Percentiles rank a stretch among this genome's conserved stretches.
Conservation (phyloP, 148 eudicot species). For the Fagopyrum esculentum region DNA sequence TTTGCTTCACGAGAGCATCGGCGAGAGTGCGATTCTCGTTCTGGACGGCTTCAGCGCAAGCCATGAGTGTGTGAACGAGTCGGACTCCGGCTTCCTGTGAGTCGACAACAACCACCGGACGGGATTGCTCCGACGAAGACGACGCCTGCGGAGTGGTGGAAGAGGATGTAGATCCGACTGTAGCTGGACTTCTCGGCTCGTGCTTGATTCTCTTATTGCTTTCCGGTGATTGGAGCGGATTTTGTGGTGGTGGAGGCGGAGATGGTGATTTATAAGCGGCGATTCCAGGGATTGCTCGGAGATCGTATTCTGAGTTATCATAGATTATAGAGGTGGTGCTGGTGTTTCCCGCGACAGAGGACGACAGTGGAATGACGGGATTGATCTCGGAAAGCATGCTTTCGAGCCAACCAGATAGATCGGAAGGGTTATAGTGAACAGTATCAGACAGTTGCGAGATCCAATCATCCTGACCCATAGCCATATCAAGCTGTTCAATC, state of each 20-base stretch:
- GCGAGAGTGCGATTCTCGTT: constrained; percentile 42
- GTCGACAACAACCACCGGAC: constrained; percentile 56
- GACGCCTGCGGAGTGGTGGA: not conserved
- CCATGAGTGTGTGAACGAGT: constrained; percentile 77
- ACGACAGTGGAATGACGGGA: not conserved
- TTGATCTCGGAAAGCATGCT: constrained; percentile 62
- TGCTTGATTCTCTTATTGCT: constrained; percentile 11
- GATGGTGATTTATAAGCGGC: constrained; percentile 32
- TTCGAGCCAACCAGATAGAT: constrained; percentile 70
- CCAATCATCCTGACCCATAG: constrained; percentile 51
- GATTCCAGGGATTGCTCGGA: constrained; percentile 80
- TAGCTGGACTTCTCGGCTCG: not conserved
- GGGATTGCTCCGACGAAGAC: constrained; percentile 6
- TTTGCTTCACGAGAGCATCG: constrained; percentile 63
- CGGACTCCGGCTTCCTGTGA: constrained; percentile 74
- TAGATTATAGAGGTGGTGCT: constrained; percentile 7
- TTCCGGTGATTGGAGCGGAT: not conserved
- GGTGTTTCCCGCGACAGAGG: not conserved
- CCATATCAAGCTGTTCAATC: constrained; percentile 65
- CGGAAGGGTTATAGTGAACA: constrained; percentile 79
- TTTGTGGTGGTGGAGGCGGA: constrained; percentile 14
- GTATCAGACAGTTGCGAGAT: constrained; percentile 40
- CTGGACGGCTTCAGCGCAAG: constrained; percentile 83
- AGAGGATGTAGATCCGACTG: not conserved
- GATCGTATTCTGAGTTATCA: constrained; percentile 52